These are phyloP conservation scores for Claviceps pusilla DNA, from an alignment of 2,329 filamentous ascomycete species.

Conservation along the genomic window DNA sequence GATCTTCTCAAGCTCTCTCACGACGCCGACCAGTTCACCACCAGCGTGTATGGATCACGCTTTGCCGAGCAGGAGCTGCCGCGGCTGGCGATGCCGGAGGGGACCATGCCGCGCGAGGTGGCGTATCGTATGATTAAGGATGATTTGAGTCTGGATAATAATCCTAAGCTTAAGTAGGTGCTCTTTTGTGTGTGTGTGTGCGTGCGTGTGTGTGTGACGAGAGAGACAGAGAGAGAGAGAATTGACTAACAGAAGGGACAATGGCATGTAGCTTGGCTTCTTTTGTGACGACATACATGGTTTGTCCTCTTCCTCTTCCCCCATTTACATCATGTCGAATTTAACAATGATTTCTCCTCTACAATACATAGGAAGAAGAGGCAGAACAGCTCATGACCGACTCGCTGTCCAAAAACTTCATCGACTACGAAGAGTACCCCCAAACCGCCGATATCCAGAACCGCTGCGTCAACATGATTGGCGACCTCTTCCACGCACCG, in stretches of 20 bases:
- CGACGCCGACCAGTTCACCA: slow-evolving; percentile 47
- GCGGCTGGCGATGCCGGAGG: slow-evolving; percentile 71
- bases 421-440: slow-evolving; percentile 75
- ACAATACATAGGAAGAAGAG: slow-evolving; percentile 52
- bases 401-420: slow-evolving; percentile 88
- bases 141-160: slow-evolving; percentile 79
- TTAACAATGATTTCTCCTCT: too few species aligned
- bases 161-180: slow-evolving; percentile 64
- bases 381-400: slow-evolving; percentile 50
- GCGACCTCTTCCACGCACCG: slow-evolving; percentile 72
- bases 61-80: slow-evolving; percentile 74
- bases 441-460: slow-evolving; percentile 77
- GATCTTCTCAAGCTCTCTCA: slow-evolving; percentile 30
- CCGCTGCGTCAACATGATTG: slow-evolving; percentile 84
- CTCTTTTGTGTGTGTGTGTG: too few species aligned
- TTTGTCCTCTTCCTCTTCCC: slow-evolving; percentile 35
- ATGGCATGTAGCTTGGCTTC: slow-evolving; percentile 72
- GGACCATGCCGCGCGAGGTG: slow-evolving; percentile 78
- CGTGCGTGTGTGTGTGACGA: too few species aligned
- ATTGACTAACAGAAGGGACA: not conserved
- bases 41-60: slow-evolving; percentile 74
- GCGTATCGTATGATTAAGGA: slow-evolving; percentile 98
- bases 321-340: slow-evolving; percentile 25
- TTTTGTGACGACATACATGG: slow-evolving; percentile 95
- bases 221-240: too few species aligned